Base-by-base conservation (phyloP, 1,284 basidiomycete species). In the Rhizopogon parksii region DNA sequence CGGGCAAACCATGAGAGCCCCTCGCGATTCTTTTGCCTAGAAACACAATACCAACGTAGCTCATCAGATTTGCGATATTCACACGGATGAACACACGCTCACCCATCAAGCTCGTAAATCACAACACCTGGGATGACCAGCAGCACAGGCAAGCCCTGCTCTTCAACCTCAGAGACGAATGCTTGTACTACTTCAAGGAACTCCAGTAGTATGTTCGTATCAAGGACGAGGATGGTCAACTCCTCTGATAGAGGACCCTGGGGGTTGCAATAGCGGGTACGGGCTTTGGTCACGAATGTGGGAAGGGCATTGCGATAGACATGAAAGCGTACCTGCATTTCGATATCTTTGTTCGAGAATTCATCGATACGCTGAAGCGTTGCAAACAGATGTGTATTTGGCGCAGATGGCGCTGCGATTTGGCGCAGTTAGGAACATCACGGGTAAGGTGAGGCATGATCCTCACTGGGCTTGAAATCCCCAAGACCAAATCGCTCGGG, bases 31-130 rank as follows among this genome's bases (percentile, higher is more conserved):
- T 88, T 87, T 59, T 85, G 80, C 52, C 85, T 88, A 59, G 46
- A 42, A 51, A 34, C 27, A 27, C 15, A 51, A 25, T 42, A 43
- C 48, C 42, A 32, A 9, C 30, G 11, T 32, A 12, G 11, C 30
- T 9, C 27, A 46, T 40, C 17, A 53, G 34, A 17, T 37, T 38
- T 38, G 36, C 25, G 25, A 24, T 39, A 19, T 32, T 43, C 27
- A 32, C 12, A n/a, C 17, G 35, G n/a, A 27, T 46, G 15, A 21
- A 40, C 50, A 12, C 12, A 24, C 49, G 56, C 78, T 53, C 60
- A 86, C 86, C 73, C 72, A 60, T 90, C 88, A 35, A 90, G 74
- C 64, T 90, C 87, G 47, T 79, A 73, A 50, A 89, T 73, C 14
- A 90, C 87, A 6, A 76, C 77, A 14, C 80, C 82, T 1, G 87